These are phyloP conservation scores for Solanum lycopersicoides DNA, from an alignment of 257 asterid genomes.

Conservation along the genomic window DNA sequence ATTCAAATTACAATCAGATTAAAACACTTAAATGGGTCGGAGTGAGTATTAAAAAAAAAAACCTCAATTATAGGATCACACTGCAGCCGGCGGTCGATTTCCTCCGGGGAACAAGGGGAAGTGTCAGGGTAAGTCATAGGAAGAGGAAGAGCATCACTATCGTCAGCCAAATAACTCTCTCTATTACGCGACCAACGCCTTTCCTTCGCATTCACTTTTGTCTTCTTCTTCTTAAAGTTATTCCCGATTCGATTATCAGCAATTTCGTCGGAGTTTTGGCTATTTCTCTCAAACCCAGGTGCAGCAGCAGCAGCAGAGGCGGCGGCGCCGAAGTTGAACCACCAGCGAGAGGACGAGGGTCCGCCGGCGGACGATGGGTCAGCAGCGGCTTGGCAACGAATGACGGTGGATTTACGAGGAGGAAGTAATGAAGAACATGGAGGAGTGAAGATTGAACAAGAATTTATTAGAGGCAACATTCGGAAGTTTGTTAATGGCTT, in stretches of 20 bases:
- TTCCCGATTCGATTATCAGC: constrained; percentile 9
- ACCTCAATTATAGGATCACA: constrained; percentile 66
- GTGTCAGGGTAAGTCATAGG: constrained; percentile 78
- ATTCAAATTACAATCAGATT: no score
- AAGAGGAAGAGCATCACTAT: constrained; percentile 65
- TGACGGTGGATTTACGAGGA: background rate
- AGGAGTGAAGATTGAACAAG: constrained; percentile 20
- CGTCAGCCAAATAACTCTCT: constrained; percentile 70
- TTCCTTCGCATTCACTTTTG: constrained; percentile 55
- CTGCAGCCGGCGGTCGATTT: constrained; percentile 53
- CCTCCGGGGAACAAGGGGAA: constrained; percentile 53
- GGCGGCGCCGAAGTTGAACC: constrained; percentile 23
- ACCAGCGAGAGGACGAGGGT: constrained; percentile 24
- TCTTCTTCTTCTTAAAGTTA: constrained; percentile 10
- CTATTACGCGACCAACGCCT: constrained; percentile 67
- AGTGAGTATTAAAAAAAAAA: no score
- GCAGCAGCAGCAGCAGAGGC: constrained; percentile 11
- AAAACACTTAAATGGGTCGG: no score
- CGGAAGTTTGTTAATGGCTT: background rate
- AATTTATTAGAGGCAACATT: constrained; percentile 59
- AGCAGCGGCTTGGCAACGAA: constrained; percentile 35
- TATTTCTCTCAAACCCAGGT: constrained; percentile 17
- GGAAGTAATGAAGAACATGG: constrained; percentile 16
- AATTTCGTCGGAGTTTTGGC: constrained; percentile 19
- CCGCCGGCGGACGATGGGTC: constrained; percentile 20